phyloP scores from a whole-genome alignment of 352 stramenopile species.

The Globisporangium polare region DNA sequence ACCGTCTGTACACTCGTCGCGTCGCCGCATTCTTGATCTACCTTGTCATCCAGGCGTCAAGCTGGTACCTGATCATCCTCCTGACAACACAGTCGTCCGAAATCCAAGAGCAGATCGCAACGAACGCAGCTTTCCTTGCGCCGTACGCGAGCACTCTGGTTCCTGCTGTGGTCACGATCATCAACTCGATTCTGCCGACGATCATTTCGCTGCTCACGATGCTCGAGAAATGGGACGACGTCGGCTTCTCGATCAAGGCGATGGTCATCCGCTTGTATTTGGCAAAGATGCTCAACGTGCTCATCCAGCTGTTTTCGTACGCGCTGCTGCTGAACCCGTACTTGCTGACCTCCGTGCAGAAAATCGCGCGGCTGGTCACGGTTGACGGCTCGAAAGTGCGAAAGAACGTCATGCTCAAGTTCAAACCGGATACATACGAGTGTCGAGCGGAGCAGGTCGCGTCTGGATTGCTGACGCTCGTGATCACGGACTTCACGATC shows the following conservation, averaged over 20 bases:
- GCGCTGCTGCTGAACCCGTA: conserved; percentile 63
- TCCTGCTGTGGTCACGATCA: conserved; percentile 62
- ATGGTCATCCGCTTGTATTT: conserved; percentile 80
- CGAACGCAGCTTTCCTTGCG: conserved; percentile 36
- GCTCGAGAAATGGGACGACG: conserved; percentile 77
- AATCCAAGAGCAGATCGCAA: conserved; percentile 43
- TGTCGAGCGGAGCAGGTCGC: conserved; percentile 68
- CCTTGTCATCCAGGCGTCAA: conserved; percentile 51
- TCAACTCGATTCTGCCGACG: conserved; percentile 65
- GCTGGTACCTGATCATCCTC: conserved; percentile 69
- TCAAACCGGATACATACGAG: conserved; percentile 42
- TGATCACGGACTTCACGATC: conserved; percentile 72
- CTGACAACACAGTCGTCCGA: conserved; percentile 67
- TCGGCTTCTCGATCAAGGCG: conserved; percentile 76
- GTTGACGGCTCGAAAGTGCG: conserved; percentile 43
- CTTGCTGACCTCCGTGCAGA: conserved; percentile 40
- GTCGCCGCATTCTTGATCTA: conserved; percentile 55
- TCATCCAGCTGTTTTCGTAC: conserved; percentile 80
- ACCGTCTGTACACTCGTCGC: conserved; percentile 51
- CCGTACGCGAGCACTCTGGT: conserved; percentile 63
- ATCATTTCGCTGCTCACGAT: conserved; percentile 61
- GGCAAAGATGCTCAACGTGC: conserved; percentile 79
- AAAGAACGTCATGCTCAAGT: conserved; percentile 61
- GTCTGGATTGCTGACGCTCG: conserved; percentile 57
- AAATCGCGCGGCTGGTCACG: conserved; percentile 28